Conservation (phyloP, 2,329 filamentous ascomycete species). For the Colletotrichum tropicale region DNA sequence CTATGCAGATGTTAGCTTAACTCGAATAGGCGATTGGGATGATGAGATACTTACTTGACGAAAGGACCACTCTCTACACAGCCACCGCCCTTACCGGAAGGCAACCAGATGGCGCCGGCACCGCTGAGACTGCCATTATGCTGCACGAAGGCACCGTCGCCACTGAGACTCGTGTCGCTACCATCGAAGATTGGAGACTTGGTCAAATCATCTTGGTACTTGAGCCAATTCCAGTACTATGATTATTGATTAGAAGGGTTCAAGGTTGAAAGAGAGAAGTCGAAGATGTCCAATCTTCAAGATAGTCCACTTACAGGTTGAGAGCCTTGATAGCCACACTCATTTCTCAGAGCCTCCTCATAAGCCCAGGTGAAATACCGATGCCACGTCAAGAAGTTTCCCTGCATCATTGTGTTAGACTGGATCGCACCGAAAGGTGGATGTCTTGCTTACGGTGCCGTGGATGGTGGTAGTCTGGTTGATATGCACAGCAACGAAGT, state of each 20-base stretch:
- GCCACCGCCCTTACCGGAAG: slow-evolving; percentile 39
- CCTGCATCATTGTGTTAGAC: neutral
- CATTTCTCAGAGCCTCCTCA: slow-evolving; percentile 20
- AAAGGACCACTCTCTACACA: slow-evolving; percentile 37
- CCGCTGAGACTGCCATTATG: slow-evolving; percentile 24
- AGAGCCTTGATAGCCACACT: slow-evolving; percentile 20
- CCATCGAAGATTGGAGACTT: slow-evolving; percentile 44
- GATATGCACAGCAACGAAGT: slow-evolving; percentile 25
- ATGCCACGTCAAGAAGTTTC: slow-evolving; percentile 23
- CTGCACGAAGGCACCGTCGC: slow-evolving; percentile 38
- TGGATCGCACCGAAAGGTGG: accelerated
- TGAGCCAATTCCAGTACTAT: slow-evolving; percentile 42
- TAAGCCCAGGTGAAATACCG: slow-evolving; percentile 21
- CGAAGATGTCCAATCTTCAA: neutral
- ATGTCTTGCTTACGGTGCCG: slow-evolving; percentile 1
- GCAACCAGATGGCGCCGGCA: slow-evolving; percentile 30
- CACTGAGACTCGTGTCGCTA: slow-evolving; percentile 40
- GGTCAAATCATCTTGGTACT: slow-evolving; percentile 29
- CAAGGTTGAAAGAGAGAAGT: neutral
- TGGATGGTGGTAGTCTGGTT: slow-evolving; percentile 13
- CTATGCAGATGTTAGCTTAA: slow-evolving; percentile 42
- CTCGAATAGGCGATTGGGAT: slow-evolving; percentile 26
- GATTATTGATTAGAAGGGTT: neutral
- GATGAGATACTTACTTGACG: slow-evolving; percentile 24
- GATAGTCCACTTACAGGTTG: slow-evolving; percentile 9